Percentiles rank a stretch among this genome's conserved stretches.
phyloP scores from a whole-genome alignment of 2,329 filamentous ascomycete species.

The Furcasterigmium furcatum region DNA sequence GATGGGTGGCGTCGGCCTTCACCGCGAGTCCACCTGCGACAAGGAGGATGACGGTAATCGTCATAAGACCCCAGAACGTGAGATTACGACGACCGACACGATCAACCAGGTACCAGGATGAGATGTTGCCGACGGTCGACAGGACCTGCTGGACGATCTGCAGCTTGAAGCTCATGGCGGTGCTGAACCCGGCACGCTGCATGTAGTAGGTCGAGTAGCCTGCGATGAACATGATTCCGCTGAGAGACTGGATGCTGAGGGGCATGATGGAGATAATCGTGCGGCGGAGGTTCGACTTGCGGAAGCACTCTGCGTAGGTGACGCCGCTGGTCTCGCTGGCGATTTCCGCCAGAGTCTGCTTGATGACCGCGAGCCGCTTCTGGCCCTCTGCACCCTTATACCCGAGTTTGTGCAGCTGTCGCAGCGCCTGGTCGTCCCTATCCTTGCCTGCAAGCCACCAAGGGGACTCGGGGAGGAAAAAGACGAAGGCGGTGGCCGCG shows the following conservation, averaged over 20 bases:
- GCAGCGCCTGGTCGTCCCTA: constrained; percentile 27
- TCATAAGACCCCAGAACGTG: constrained; percentile 28
- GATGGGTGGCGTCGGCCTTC: not conserved
- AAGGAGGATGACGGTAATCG: constrained; percentile 34
- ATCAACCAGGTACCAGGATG: constrained; percentile 34
- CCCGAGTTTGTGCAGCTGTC: constrained; percentile 28
- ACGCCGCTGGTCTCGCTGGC: constrained; percentile 29
- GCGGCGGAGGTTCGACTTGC: constrained; percentile 31
- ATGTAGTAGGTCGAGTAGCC: constrained; percentile 19
- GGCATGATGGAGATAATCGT: constrained; percentile 34
- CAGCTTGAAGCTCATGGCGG: constrained; percentile 28
- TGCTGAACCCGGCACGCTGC: constrained; percentile 12
- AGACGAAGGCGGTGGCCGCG: constrained; percentile 23
- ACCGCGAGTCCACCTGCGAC: constrained; percentile 24
- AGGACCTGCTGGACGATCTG: constrained; percentile 35
- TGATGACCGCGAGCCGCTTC: constrained; percentile 23
- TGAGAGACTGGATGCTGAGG: constrained; percentile 28
- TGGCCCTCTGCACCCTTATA: constrained; percentile 18
- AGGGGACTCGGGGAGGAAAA: constrained; percentile 39
- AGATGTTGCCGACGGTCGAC: constrained; percentile 34
- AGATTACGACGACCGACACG: constrained; percentile 29
- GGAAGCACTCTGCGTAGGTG: constrained; percentile 36
- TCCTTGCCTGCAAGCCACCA: constrained; percentile 34
- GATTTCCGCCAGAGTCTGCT: constrained; percentile 27
- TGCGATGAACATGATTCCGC: constrained; percentile 30